These are phyloP conservation scores for Elsinoe necatrix DNA, from an alignment of 2,329 filamentous ascomycete genomes.

Conservation along the genomic window DNA sequence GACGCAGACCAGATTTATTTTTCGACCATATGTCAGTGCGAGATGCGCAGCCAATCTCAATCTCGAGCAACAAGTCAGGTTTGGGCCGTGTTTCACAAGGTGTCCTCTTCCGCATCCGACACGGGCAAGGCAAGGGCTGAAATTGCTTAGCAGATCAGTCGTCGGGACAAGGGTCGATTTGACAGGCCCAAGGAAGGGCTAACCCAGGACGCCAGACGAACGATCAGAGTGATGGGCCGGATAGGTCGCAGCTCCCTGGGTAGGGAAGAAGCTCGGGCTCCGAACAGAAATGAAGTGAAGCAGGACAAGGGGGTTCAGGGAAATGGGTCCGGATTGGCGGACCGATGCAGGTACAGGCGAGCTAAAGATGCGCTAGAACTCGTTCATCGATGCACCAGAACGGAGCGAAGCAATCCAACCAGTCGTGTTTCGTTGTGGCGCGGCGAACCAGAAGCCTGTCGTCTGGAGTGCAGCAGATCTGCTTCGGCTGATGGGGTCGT, in stretches of 20 bases:
- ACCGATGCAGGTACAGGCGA: slow-evolving; percentile 6
- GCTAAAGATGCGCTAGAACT: slow-evolving; percentile 9
- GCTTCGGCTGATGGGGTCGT: slow-evolving; percentile 12
- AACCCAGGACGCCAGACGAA: background rate
- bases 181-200: slow-evolving; percentile 1
- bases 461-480: slow-evolving; percentile 13
- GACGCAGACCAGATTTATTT: slow-evolving; percentile 9
- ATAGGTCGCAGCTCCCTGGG: background rate
- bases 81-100: slow-evolving; percentile 10
- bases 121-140: slow-evolving; percentile 8
- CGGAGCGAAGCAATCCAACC: slow-evolving; percentile 11
- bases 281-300: slow-evolving; percentile 4
- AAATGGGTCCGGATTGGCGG: slow-evolving; percentile 11
- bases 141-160: slow-evolving; percentile 5
- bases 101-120: slow-evolving; percentile 6
- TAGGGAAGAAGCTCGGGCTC: background rate
- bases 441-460: slow-evolving; percentile 9
- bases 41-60: slow-evolving; percentile 11
- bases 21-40: slow-evolving; percentile 8
- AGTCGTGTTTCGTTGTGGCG: slow-evolving; percentile 11
- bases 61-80: background rate
- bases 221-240: background rate
- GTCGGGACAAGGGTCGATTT: slow-evolving; percentile 2
- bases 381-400: slow-evolving; percentile 14
- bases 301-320: slow-evolving; percentile 6